Evolutionary conservation across 305 asterid genomes (phyloP), one percentile per base, ranked within the genome.

Genomic region (Rubia peregrina): DNA sequence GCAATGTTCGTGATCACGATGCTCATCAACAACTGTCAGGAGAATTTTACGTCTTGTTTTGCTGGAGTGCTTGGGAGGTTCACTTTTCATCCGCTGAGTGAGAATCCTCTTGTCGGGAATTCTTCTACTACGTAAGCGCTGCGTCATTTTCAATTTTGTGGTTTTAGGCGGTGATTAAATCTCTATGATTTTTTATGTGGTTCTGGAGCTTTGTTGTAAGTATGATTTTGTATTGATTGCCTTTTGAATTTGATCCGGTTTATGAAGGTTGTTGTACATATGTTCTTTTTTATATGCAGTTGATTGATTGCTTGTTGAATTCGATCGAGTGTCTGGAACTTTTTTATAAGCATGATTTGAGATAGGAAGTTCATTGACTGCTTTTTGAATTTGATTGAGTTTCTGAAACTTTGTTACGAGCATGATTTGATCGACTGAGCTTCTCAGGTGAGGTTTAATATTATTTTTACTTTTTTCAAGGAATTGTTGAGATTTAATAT

Each of bases 61-160:
- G 91, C 85, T 71, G 78, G 83, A 6, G 85, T 85, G 61, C 53
- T 91, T 69, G 96, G 97, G 21, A 80, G 97, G 80, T 79, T 91
- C 43, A 84, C 96, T 0, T 91, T 91, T 83, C 96, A 91, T 86
- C 96, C 97, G 2, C 83, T 91, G 67, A 86, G 83, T 72, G 97
- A 91, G 68, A 89, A 89, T 71, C 97, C 93, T 64, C 91, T 91
- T 63, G 95, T 91, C 48, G 97, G 97, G 8, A 95, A 96, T 76
- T 89, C 96, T 70, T 86, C 97, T 69, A 42, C 84, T 4, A 79
- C 97, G 97, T 91, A 80, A 75, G 84, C 75, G 57, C 71, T 55
- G 3, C 71, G 9, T 8, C 30, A 2, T 26, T 26, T 26, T 8
- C 53, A 19, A 21, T 67, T 53, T 22, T 7, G 33, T 33, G 16